phyloP scores from a whole-genome alignment of 2,329 filamentous ascomycete species.

The Alternaria sp. region DNA sequence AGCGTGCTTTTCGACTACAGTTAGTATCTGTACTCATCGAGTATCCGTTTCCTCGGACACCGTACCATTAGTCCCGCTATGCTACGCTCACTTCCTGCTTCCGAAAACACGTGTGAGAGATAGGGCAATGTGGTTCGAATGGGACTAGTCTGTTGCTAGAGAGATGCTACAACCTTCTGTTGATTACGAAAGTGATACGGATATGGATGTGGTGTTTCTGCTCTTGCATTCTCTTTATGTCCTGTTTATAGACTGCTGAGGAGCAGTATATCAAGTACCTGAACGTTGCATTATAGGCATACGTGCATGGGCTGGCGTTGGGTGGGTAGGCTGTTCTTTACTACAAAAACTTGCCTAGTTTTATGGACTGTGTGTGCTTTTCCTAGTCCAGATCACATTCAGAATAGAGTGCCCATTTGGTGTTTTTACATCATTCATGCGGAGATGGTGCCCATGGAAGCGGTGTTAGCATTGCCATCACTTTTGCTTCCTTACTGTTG shows the following conservation, averaged over 20 bases:
- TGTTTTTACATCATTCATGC: no score
- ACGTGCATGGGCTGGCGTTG: conserved; percentile 23
- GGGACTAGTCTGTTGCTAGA: neutral
- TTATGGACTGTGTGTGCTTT: conserved; percentile 4
- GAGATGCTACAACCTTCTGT: neutral
- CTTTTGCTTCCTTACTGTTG: no score
- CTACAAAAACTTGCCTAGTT: conserved; percentile 4
- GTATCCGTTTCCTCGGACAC: neutral
- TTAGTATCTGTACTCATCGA: conserved; percentile 51
- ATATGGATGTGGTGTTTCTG: neutral
- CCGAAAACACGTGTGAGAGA: neutral
- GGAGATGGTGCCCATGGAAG: no score
- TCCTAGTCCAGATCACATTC: neutral
- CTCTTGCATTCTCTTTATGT: neutral
- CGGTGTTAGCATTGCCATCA: no score
- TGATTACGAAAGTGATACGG: neutral
- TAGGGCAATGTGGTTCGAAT: neutral
- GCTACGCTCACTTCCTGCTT: neutral
- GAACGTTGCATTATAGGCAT: conserved; percentile 16
- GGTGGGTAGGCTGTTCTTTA: neutral
- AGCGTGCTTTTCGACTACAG: conserved; percentile 92
- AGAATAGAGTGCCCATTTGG: neutral
- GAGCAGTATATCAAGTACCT: conserved; percentile 33
- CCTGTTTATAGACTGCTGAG: conserved; percentile 26
- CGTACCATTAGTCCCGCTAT: neutral